Base-by-base conservation (phyloP, 1,284 basidiomycete species). In the Sanghuangporus sanghuang region DNA sequence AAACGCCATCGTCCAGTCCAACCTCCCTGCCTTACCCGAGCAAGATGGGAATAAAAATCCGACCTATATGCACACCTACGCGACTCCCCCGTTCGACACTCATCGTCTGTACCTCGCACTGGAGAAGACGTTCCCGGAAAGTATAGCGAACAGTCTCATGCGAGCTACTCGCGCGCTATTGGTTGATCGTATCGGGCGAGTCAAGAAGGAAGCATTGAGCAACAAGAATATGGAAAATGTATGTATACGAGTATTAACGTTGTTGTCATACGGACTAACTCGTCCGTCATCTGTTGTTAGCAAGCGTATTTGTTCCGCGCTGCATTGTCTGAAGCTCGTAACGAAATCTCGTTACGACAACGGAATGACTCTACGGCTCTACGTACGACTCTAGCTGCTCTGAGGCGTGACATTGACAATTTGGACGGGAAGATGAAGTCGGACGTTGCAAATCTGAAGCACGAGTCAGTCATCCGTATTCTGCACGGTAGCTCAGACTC, bases 251-350 rank as follows among this genome's bases (percentile, higher is more conserved):
- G 52, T 32, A 40, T 57, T 52, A 64, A 12, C 23, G 8, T 6
- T n/a, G 12, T 58, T 3, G 57, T 53, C 42, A n/a, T 6, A 67
- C 16, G 32, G 9, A 54, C 53, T 7, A n/a, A 38, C 35, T 38
- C 11, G 27, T 70, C 66, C 53, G 53, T 66, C 62, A 39, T 64
- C 27, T 1, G 42, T 49, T 39, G 14, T 35, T 68, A 96, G 94
- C 91, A 96, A 86, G 94, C 95, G 11, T 99, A 99, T 74, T 81
- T 98, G 32, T 98, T 98, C 76, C 87, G 89, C 60, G 96, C 97
- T 9, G 97, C 96, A 0, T 75, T 99, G 32, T 92, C 93, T 0
- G 95, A 99, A 74, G 79, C 98, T 49, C 85, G 95, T 16, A 91
- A 93, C 4, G 96, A 98, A 71, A 84, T 94, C 48, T 87, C 89